These are phyloP conservation scores for Geranium incanum DNA, from an alignment of 441 rosid species.

Conservation along the genomic window DNA sequence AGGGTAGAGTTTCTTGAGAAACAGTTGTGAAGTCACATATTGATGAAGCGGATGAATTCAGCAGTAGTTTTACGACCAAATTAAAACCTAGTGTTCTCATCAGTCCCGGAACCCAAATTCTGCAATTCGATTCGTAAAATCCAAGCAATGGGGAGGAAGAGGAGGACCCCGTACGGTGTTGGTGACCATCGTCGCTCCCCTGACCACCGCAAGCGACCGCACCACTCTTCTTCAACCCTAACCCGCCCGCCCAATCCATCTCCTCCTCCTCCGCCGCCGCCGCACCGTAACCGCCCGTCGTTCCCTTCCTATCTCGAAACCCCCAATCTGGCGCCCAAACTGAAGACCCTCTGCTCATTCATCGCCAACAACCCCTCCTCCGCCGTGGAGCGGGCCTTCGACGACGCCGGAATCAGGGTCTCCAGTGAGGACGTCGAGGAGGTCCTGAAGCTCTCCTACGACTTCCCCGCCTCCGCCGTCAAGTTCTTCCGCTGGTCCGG, in stretches of 20 bases:
- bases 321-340: conserved; percentile 33
- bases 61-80: too few relatives aligned
- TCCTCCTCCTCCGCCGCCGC: background rate
- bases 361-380: conserved; percentile 42
- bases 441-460: conserved; percentile 48
- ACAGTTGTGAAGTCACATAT: too few relatives aligned
- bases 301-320: conserved; percentile 36
- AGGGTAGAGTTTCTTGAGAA: too few relatives aligned
- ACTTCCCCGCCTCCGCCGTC: conserved; percentile 43
- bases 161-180: background rate
- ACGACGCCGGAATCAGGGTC: conserved; percentile 33
- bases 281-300: conserved; percentile 13
- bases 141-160: background rate
- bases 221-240: background rate
- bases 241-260: background rate
- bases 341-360: conserved; percentile 39
- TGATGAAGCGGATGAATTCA: too few relatives aligned
- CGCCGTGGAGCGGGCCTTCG: conserved; percentile 35
- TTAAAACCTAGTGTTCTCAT: too few relatives aligned
- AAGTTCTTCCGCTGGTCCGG: conserved; percentile 68
- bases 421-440: conserved; percentile 41
- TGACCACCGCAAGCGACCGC: background rate
- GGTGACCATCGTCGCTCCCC: background rate
- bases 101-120: too few relatives aligned
- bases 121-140: too few relatives aligned